Evolutionary conservation across 179 eudicot genomes (phyloP), one percentile per base, ranked within the genome.

Genomic region (Corrigiola litoralis): DNA sequence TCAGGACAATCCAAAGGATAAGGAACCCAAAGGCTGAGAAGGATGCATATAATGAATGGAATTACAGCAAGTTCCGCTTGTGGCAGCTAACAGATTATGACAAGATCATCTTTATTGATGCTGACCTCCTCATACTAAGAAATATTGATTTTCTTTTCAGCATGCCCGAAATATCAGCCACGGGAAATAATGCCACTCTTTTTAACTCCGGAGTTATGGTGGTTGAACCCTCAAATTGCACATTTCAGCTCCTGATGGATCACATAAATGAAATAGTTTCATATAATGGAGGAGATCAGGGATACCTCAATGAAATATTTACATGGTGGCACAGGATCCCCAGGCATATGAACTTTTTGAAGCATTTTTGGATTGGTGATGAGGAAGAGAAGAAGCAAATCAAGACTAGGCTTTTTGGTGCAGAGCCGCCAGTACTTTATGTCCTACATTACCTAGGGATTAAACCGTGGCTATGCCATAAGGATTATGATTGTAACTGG

Each of bases 251-350:
- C 25, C 57, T 92, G 37, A 87, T 87, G 87, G 81, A 85, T 29
- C 85, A 87, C 33, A 83, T 90, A 4, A 75, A 90, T 40, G 85
- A 84, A 33, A 81, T 92, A 6, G 86, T 78, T 11, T 92, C 98
- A 11, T 92, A 92, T 21, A 92, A 92, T 53, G 98, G 98, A 17
- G 98, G 98, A 3, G 98, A 92, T 46, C 98, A 92, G 48, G 98
- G 98, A 0, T 92, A 90, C 74, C 65, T 92, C 42, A 92, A 92
- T 14, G 97, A 90, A 67, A 76, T 92, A 20, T 90, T 90, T 61
- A 90, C 95, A 1, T 90, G 97, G 98, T 92, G 98, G 98, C 98
- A 90, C 36, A 69, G 98, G 68, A 83, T 92, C 8, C 97, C 97
- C 1, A 79, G 76, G 41, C 87, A 74, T 47, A 80, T 92, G 81